phyloP scores from a whole-genome alignment of 176 grass and related monocot species.

The Ensete glaucum region DNA sequence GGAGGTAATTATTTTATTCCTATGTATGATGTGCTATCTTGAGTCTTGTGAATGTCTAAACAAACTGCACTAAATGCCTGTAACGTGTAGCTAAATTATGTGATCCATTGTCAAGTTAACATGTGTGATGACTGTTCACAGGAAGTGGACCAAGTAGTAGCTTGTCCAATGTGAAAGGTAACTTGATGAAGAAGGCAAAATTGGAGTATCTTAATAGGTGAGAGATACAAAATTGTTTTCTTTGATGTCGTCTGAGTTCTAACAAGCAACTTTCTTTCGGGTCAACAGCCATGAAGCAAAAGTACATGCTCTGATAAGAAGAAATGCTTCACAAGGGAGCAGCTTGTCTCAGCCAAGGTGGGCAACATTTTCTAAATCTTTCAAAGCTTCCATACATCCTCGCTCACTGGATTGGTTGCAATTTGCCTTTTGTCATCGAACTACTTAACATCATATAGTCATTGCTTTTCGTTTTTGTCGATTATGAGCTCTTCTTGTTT shows the following conservation, averaged over 20 bases:
- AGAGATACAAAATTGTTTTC: not conserved
- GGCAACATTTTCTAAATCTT: not conserved
- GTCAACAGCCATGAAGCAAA: slow-evolving; percentile 24
- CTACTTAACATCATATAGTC: not conserved
- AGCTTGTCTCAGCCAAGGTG: slow-evolving; percentile 20
- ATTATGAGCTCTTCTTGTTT: not conserved
- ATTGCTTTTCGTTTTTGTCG: not conserved
- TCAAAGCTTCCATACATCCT: not conserved
- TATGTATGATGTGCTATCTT: slow-evolving; percentile 9
- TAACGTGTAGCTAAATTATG: not conserved
- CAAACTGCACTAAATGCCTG: not conserved
- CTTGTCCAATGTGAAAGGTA: slow-evolving; percentile 28
- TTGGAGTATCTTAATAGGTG: slow-evolving; percentile 36
- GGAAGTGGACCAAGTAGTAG: slow-evolving; percentile 23
- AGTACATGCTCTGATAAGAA: slow-evolving; percentile 29
- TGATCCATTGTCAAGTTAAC: not conserved
- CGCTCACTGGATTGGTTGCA: not conserved
- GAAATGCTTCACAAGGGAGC: slow-evolving; percentile 14
- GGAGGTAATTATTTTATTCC: slow-evolving; percentile 31
- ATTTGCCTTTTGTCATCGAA: not conserved
- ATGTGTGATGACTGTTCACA: not conserved
- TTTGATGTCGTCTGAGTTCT: not conserved
- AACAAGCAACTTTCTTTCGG: not conserved
- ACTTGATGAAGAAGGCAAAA: slow-evolving; percentile 49
- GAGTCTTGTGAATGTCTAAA: not conserved